phyloP scores from a whole-genome alignment of 1,284 basidiomycete species.

The Marasmius oreades region DNA sequence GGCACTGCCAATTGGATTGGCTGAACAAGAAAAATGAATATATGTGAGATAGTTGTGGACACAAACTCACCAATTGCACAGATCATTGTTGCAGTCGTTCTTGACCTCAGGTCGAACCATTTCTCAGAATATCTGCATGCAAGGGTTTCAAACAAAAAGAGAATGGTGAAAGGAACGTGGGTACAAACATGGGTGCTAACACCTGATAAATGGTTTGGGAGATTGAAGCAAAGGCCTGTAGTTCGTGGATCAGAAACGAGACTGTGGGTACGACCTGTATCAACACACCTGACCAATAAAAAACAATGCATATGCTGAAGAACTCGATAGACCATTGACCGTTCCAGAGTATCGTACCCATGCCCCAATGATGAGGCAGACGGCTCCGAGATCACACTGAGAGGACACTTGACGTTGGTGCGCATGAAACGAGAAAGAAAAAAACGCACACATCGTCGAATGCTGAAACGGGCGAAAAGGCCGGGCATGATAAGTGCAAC shows the following conservation, averaged over 20 bases:
- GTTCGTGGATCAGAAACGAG: not conserved
- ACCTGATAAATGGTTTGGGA: conserved; percentile 70
- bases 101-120: conserved; percentile 72
- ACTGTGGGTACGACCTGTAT: not conserved
- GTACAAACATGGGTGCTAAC: conserved; percentile 40
- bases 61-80: conserved; percentile 58
- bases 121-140: conserved; percentile 66
- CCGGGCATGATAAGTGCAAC: conserved; percentile 54
- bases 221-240: conserved; percentile 50
- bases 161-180: not conserved
- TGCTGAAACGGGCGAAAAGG: conserved; percentile 53
- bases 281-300: conserved; percentile 64
- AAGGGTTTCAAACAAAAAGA: not conserved
- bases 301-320: conserved; percentile 55
- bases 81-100: conserved; percentile 79
- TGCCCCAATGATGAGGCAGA: conserved; percentile 52
- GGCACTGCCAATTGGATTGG: conserved; percentile 66
- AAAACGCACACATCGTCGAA: conserved; percentile 52
- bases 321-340: conserved; percentile 40
- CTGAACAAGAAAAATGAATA: conserved; percentile 28
- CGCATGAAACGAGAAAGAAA: not conserved
- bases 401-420: conserved; percentile 3
- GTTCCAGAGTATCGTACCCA: conserved; percentile 80
- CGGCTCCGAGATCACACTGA: conserved; percentile 53
- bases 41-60: conserved; percentile 2